phyloP scores from a whole-genome alignment of 2,329 filamentous ascomycete species.

The Raffaelea arxii region DNA sequence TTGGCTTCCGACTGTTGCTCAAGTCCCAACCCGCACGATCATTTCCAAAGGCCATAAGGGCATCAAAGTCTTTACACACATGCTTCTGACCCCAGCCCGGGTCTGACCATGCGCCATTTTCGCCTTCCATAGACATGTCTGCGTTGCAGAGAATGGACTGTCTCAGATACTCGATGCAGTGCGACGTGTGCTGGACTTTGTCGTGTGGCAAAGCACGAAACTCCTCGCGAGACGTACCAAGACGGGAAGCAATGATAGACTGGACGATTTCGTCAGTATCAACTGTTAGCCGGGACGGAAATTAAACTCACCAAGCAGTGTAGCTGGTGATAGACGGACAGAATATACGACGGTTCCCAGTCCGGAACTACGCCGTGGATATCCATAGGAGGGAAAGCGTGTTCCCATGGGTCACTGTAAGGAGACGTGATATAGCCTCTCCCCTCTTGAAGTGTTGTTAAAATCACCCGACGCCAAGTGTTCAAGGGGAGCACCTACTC shows the following conservation, averaged over 20 bases:
- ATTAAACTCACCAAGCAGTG: constrained; percentile 21
- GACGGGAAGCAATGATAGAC: constrained; percentile 23
- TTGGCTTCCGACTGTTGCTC: background rate
- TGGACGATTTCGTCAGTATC: background rate
- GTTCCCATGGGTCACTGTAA: background rate
- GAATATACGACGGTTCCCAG: constrained; percentile 24
- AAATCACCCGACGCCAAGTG: background rate
- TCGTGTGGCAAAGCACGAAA: constrained; percentile 20
- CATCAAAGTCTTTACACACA: background rate
- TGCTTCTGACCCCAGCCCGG: background rate
- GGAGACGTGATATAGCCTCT: background rate
- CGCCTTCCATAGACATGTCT: constrained; percentile 27
- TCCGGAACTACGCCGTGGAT: background rate
- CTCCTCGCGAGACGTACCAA: constrained; percentile 24
- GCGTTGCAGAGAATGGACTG: constrained; percentile 27
- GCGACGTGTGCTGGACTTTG: constrained; percentile 24
- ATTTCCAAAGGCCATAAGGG: background rate
- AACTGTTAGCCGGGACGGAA: background rate
- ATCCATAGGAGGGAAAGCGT: background rate
- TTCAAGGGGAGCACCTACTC: background rate
- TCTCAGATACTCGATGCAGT: constrained; percentile 29
- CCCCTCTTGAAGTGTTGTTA: background rate
- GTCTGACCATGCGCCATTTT: background rate
- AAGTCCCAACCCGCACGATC: background rate
- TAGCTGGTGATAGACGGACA: constrained; percentile 28